Conservation (phyloP, 257 asterid species). For the Coffea canephora region DNA sequence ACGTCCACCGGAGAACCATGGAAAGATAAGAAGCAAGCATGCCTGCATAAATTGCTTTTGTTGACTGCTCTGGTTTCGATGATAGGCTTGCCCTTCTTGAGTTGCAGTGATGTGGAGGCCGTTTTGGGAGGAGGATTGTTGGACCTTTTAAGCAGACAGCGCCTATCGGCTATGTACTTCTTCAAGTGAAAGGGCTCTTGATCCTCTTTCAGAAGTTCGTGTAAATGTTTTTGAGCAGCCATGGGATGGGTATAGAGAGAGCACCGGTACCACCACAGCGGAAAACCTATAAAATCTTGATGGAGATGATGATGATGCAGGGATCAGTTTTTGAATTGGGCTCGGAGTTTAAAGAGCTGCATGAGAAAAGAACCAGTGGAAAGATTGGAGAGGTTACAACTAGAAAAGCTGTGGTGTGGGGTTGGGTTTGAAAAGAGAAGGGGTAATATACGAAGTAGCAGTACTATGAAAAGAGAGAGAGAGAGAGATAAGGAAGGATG, state of each 20-base stretch:
- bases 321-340: conserved; percentile 11
- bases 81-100: conserved; percentile 35
- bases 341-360: conserved; percentile 7
- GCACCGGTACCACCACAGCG: too few species aligned
- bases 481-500: neutral
- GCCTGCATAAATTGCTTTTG: conserved; percentile 37
- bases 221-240: conserved; percentile 37
- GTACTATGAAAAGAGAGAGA: neutral
- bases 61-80: conserved; percentile 18
- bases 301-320: neutral
- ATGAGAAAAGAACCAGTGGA: neutral
- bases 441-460: conserved; percentile 13
- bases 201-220: conserved; percentile 69
- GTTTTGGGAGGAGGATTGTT: conserved; percentile 15
- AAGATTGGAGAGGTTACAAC: conserved; percentile 45
- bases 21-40: conserved; percentile 61
- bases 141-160: conserved; percentile 34
- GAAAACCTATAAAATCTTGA: neutral
- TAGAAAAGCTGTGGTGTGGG: neutral
- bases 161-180: conserved; percentile 46
- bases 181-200: conserved; percentile 78
- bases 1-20: conserved; percentile 51
- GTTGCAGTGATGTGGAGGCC: conserved; percentile 24
- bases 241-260: neutral
- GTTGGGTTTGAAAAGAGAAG: conserved; percentile 23